Evolutionary conservation across 2,329 filamentous ascomycete genomes (phyloP).

Genomic region (Ceratocystis papillata): DNA sequence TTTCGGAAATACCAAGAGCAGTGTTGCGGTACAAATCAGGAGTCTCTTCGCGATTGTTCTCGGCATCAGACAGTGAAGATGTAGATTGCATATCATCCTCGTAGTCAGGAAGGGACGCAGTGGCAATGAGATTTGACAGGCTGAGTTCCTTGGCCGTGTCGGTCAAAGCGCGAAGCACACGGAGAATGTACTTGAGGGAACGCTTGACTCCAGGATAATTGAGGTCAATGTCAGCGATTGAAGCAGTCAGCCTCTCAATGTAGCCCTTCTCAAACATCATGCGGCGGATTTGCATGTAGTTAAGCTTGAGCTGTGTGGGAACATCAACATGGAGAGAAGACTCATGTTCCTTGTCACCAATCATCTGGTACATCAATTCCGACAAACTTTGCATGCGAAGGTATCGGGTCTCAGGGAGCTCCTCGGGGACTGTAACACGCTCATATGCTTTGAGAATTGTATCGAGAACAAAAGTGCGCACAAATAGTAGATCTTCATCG

Average conservation of each 20-base stretch:
- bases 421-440: constrained; percentile 67
- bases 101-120: constrained; percentile 50
- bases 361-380: constrained; percentile 86
- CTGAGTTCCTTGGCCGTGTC: constrained; percentile 79
- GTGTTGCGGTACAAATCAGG: constrained; percentile 96
- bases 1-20: constrained; percentile 86
- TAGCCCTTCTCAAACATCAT: constrained; percentile 99
- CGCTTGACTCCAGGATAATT: constrained; percentile 89
- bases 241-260: constrained; percentile 74
- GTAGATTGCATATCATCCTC: constrained; percentile 78
- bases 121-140: constrained; percentile 63
- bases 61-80: constrained; percentile 79
- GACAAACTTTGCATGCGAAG: constrained; percentile 75
- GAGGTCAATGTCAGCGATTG: constrained; percentile 89
- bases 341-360: constrained; percentile 60
- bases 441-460: constrained; percentile 87
- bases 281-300: constrained; percentile 60
- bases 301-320: constrained; percentile 33
- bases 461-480: constrained; percentile 89
- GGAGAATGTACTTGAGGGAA: constrained; percentile 90
- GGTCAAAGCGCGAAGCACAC: constrained; percentile 76
- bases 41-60: constrained; percentile 84
- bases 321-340: constrained; percentile 35
- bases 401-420: constrained; percentile 76
- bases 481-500: constrained; percentile 76